Base-by-base conservation (phyloP, 257 asterid genomes). In the Nyctanthes arbortristis region DNA sequence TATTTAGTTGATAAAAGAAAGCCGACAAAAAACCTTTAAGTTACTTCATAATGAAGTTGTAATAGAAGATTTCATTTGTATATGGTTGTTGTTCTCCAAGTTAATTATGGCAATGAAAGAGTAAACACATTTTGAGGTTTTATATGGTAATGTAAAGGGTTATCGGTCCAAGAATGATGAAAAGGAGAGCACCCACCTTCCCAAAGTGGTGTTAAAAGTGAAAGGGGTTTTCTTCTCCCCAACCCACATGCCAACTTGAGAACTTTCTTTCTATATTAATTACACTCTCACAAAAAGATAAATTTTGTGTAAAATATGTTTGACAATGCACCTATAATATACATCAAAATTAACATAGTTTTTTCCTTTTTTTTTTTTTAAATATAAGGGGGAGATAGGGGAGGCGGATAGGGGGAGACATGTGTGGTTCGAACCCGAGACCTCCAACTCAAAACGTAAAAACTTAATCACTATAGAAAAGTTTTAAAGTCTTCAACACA, bases 171-270 rank as follows among this genome's bases (percentile, higher is more conserved):
- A 65, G 20, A 71, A 18, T 22, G 6, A 35, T 59, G 66, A 65
- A 76, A 71, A 14, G 54, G 31, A 5, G 55, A 9, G 40, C 43
- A 30, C 61, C 22, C 59, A 61, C 31, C 22, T 49, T 30, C 70
- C 61, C 31, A 12, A 75, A 72, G 78, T 72, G 77, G 72, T 69
- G 67, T 60, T 34, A 28, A 76, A 74, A 67, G 24, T 61, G 39
- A 63, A 71, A 67, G 24, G 74, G n/a, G n/a, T n/a, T n/a, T n/a
- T n/a, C n/a, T n/a, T n/a, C n/a, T n/a, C n/a, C n/a, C n/a, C n/a
- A n/a, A n/a, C n/a, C n/a, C n/a, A n/a, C n/a, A n/a, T n/a, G n/a
- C n/a, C n/a, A n/a, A n/a, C 72, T 72, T 73, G 79, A 28, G 69
- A 75, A 75, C 18, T 71, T 59, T 66, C 61, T 43, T 63, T 36